Base-by-base conservation (phyloP, 2,329 filamentous ascomycete species). In the Cladophialophora immunda region DNA sequence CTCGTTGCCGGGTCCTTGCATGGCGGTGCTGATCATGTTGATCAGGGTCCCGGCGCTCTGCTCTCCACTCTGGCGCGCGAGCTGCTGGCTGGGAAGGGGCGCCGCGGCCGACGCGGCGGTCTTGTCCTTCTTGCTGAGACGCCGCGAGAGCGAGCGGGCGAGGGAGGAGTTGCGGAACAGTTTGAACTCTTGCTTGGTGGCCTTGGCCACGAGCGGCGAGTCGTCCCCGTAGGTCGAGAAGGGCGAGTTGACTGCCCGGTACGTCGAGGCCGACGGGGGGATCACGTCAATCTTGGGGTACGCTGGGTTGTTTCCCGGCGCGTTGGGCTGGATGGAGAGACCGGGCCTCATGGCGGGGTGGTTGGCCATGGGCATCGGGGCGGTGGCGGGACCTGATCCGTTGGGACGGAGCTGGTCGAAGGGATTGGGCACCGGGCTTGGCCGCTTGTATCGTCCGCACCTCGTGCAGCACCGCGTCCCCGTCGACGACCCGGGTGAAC, bases 1-100 rank as follows among this genome's bases (percentile, higher is more conserved):
- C 6, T 67, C 69, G 58, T 62, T 41, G 47, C 50, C 29, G 8
- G 64, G 38, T 9, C 58, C 65, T 60, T 68, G 68, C 57, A 71
- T 70, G 22, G 67, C 68, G 34, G 45, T 67, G 45, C 68, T 70
- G 61, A 72, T 71, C 65, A 71, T 73, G 58, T 71, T 70, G 62
- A 71, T 69, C 32, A 72, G 54, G 9, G 63, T 64, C 19, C 70
- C 64, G 4, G 71, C 64, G 30, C 58, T 71, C 15, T 70, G 67
- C 38, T 70, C 64, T 13, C 68, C 67, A 38, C 67, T 66, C 41
- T 67, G 62, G 38, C 58, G 62, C 11, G 65, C 65, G 11, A 72
- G 66, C 52, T 71, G 70, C 38, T 72, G 70, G 38, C 70, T 73
- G 45, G 71, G 69, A 9, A 72, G 59, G 27, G 70, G 69, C 3